Percentiles rank a stretch among this genome's conserved stretches.
Evolutionary conservation across 2,329 filamentous ascomycete species (phyloP).

Genomic region (Nemania sp.): DNA sequence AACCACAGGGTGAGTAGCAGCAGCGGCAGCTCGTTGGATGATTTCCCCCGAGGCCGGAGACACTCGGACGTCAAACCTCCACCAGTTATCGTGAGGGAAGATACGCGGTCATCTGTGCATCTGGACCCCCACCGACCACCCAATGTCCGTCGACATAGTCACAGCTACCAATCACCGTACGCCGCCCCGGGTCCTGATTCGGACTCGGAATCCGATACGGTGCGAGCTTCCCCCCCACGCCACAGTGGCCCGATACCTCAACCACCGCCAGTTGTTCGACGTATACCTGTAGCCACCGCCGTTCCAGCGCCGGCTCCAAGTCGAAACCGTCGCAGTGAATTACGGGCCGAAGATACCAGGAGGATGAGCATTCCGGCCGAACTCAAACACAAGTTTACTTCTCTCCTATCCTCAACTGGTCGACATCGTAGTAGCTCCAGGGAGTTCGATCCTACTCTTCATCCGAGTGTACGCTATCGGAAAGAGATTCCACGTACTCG

Average conservation of each 20-base stretch:
- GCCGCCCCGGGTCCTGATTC: conserved; percentile 32
- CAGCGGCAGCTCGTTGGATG: conserved; percentile 47
- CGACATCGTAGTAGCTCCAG: conserved; percentile 41
- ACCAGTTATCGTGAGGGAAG: conserved; percentile 36
- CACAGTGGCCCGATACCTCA: conserved; percentile 28
- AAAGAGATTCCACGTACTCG: conserved; percentile 33
- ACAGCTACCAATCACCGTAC: conserved; percentile 37
- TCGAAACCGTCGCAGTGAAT: conserved; percentile 33
- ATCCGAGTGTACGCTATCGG: conserved; percentile 31
- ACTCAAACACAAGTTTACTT: conserved; percentile 37
- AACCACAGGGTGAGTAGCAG: conserved; percentile 38
- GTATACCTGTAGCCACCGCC: conserved; percentile 31
- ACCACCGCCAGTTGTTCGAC: conserved; percentile 30
- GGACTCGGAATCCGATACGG: conserved; percentile 34
- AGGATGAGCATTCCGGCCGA: conserved; percentile 37
- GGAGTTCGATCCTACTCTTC: conserved; percentile 27
- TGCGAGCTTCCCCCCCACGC: conserved; percentile 33
- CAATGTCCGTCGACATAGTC: conserved; percentile 36
- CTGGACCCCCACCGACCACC: conserved; percentile 33
- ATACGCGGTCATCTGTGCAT: conserved; percentile 28
- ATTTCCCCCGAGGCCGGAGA: conserved; percentile 52
- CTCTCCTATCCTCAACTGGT: conserved; percentile 37
- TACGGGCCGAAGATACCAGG: conserved; percentile 35
- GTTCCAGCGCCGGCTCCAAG: conserved; percentile 26
- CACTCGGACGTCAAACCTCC: conserved; percentile 55